phyloP scores from a whole-genome alignment of 768 basidiomycete genomes.

The Naganishia vishniacii region DNA sequence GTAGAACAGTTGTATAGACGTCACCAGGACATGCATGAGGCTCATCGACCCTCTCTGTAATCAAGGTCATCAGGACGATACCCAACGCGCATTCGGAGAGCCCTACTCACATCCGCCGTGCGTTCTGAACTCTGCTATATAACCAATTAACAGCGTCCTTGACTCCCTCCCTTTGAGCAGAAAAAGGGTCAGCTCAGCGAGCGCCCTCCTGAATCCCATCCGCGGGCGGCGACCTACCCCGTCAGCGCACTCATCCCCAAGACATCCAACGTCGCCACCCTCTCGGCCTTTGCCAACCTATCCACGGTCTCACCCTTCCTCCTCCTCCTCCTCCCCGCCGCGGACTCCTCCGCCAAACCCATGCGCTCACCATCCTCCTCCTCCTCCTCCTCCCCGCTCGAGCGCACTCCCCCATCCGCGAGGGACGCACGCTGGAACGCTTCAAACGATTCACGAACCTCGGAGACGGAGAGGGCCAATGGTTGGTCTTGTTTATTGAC shows the following conservation, averaged over 20 bases:
- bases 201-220: not conserved
- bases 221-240: constrained; percentile 62
- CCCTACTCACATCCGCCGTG: constrained; percentile 53
- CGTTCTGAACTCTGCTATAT: constrained; percentile 87
- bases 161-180: constrained; percentile 67
- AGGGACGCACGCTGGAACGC: constrained; percentile 44
- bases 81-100: not conserved
- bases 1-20: constrained; percentile 1
- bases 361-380: constrained; percentile 51
- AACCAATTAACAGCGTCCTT: constrained; percentile 89
- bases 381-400: constrained; percentile 56
- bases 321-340: constrained; percentile 41
- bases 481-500: constrained; percentile 95
- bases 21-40: not conserved
- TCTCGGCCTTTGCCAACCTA: constrained; percentile 40
- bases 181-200: not conserved
- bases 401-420: constrained; percentile 52
- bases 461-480: constrained; percentile 72
- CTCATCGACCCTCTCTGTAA: constrained; percentile 5
- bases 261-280: constrained; percentile 71
- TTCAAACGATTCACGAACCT: constrained; percentile 67
- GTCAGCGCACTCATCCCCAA: constrained; percentile 86
- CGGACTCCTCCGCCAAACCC: too few species aligned
- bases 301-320: constrained; percentile 23
- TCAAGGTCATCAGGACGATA: not conserved